These are phyloP conservation scores for Ammopiptanthus mongolicus DNA, from an alignment of 306 rosid genomes.

Conservation along the genomic window DNA sequence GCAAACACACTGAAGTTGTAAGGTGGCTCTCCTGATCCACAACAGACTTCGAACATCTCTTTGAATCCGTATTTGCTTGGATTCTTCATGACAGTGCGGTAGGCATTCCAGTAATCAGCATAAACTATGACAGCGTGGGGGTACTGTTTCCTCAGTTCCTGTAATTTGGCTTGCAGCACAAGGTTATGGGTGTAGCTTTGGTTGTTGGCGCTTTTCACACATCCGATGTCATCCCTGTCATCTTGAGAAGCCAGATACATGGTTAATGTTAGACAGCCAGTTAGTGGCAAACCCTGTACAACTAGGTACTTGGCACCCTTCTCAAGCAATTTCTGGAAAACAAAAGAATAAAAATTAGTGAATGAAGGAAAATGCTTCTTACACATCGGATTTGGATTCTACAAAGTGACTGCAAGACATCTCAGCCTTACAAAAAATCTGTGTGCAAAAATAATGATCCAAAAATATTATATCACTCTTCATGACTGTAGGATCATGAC, in stretches of 20 bases:
- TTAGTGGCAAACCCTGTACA: conserved; percentile 68
- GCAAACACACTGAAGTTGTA: conserved; percentile 48
- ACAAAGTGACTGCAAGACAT: no score
- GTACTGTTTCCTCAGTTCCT: conserved; percentile 49
- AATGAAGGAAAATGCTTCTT: not conserved
- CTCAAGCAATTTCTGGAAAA: conserved; percentile 56
- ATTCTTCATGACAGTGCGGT: conserved; percentile 50
- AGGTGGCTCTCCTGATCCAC: conserved; percentile 77
- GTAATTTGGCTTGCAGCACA: conserved; percentile 41
- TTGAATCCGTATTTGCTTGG: conserved; percentile 52
- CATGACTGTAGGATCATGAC: no score
- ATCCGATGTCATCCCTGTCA: conserved; percentile 71
- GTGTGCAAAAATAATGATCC: no score
- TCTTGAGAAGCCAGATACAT: conserved; percentile 51
- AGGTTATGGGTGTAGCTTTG: conserved; percentile 56
- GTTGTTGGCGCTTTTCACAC: conserved; percentile 64
- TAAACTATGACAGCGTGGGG: conserved; percentile 61
- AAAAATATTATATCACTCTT: no score
- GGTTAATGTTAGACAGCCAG: conserved; percentile 73
- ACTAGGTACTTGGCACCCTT: conserved; percentile 86
- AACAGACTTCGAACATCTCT: conserved; percentile 65
- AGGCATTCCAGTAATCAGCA: conserved; percentile 78
- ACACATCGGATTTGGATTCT: no score
- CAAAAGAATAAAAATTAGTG: not conserved
- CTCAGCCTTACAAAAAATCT: no score